A percentile compares a stretch with the other conserved stretches of the same genome.
Evolutionary conservation across 495 filamentous ascomycete species (phyloP).

Genomic region (Hypoxylon rickii): DNA sequence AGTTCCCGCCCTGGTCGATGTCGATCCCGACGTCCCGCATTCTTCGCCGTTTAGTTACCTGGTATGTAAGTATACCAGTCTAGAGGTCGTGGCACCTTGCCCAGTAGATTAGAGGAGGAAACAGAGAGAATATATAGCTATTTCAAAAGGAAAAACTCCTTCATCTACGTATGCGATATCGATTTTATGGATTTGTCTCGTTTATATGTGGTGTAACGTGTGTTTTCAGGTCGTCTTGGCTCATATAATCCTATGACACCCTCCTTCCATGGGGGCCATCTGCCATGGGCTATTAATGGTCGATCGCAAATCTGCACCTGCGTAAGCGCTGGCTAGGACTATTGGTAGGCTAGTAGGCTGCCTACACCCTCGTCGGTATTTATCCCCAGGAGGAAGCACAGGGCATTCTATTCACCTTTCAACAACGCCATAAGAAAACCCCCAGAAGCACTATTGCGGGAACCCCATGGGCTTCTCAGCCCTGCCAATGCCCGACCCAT

Average conservation of each 20-base stretch:
- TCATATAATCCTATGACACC: neutral
- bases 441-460: no score
- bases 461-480: conserved; percentile 23
- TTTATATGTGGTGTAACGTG: conserved; percentile 18
- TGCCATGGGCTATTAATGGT: conserved; percentile 19
- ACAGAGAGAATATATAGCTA: conserved; percentile 1
- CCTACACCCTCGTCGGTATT: conserved; percentile 13
- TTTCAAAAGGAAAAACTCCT: conserved; percentile 4
- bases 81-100: neutral
- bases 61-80: neutral
- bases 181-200: neutral
- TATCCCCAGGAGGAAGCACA: conserved; percentile 16
- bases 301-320: conserved; percentile 27
- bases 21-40: conserved; percentile 29
- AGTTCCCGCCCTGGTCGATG: conserved; percentile 23
- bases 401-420: conserved; percentile 18
- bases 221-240: neutral
- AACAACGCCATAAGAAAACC: no score
- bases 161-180: no score
- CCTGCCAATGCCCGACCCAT: conserved; percentile 27
- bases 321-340: conserved; percentile 13
- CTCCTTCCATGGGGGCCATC: conserved; percentile 19
- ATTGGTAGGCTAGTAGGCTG: conserved; percentile 12
- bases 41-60: neutral
- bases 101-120: neutral